phyloP scores from a whole-genome alignment of 768 basidiomycete genomes.

The Mrakia blollopis region DNA sequence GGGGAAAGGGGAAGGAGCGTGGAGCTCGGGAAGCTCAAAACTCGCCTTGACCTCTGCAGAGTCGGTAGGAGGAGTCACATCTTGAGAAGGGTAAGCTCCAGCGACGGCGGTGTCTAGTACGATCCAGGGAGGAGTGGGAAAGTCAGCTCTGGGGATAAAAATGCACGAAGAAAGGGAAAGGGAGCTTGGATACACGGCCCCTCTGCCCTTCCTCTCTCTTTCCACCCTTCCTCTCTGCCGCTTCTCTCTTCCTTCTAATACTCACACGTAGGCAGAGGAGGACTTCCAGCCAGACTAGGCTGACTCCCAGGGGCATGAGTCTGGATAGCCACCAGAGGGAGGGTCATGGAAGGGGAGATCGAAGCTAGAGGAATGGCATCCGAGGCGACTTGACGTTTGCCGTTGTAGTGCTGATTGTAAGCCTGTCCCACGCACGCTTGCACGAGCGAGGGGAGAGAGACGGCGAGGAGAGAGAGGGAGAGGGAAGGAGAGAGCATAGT shows the following conservation, averaged over 20 bases:
- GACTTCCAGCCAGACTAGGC: not conserved
- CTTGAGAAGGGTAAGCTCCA: slow-evolving; percentile 40
- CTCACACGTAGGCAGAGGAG: slow-evolving; percentile 2
- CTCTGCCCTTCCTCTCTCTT: not conserved
- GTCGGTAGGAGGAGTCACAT: slow-evolving; percentile 41
- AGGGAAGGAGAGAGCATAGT: not conserved
- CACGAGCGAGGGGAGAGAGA: not conserved
- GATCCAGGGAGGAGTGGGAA: not conserved
- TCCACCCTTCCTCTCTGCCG: not conserved
- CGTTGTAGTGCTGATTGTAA: not conserved
- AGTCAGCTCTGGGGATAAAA: not conserved
- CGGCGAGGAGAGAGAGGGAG: not conserved
- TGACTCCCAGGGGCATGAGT: slow-evolving; percentile 9
- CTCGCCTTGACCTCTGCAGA: slow-evolving; percentile 41
- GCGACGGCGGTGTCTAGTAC: not conserved
- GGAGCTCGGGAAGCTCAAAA: slow-evolving; percentile 34
- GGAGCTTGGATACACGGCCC: not conserved
- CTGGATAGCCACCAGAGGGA: not conserved
- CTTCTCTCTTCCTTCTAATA: not conserved
- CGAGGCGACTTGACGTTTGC: not conserved
- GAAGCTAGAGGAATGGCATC: not conserved
- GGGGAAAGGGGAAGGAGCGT: not conserved
- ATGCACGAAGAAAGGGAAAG: not conserved
- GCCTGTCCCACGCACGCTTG: not conserved
- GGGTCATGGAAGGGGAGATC: slow-evolving; percentile 7